Percentiles rank a stretch among this genome's conserved stretches.
phyloP scores from a whole-genome alignment of 225 moss, liverwort and hornwort genomes.

The Pseudoscleropodium purum region DNA sequence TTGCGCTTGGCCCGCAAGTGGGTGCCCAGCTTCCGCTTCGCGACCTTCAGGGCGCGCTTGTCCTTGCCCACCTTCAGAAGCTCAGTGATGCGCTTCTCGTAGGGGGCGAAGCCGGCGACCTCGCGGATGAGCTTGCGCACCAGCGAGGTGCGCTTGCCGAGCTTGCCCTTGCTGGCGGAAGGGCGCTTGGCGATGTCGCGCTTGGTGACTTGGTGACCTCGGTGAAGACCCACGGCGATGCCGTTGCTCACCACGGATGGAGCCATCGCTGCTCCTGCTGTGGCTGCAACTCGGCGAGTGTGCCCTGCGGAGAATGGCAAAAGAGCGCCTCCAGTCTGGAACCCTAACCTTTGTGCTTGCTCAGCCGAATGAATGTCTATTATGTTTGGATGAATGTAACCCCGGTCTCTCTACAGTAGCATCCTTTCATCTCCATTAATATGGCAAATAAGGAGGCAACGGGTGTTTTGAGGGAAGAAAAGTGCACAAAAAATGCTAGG shows the following conservation, averaged over 20 bases:
- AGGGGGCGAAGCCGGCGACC: slow-evolving; percentile 73
- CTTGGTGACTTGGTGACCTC: slow-evolving; percentile 72
- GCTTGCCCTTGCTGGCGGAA: slow-evolving; percentile 59
- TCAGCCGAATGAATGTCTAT: neutral
- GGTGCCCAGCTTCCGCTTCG: slow-evolving; percentile 83
- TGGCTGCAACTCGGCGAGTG: neutral
- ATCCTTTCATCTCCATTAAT: neutral
- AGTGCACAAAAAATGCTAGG: neutral
- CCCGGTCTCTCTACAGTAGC: neutral
- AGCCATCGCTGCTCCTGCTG: slow-evolving; percentile 34
- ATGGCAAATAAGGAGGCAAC: neutral
- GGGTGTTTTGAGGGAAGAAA: neutral
- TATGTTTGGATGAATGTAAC: neutral
- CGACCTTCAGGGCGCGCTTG: slow-evolving; percentile 80
- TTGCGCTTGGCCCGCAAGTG: slow-evolving; percentile 85
- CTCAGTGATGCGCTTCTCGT: slow-evolving; percentile 91
- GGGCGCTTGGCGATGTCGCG: slow-evolving; percentile 62
- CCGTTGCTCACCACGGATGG: slow-evolving; percentile 66
- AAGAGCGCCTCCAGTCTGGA: neutral
- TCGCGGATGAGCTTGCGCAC: slow-evolving; percentile 76
- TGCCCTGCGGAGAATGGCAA: neutral
- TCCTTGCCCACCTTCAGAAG: slow-evolving; percentile 85
- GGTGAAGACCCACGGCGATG: slow-evolving; percentile 62
- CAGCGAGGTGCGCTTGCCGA: slow-evolving; percentile 65
- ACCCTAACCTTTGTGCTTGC: neutral